A percentile compares a stretch with the other conserved stretches of the same genome.
Evolutionary conservation across 139 green algal genomes (phyloP).

Genomic region (Spirogloea muscicola): DNA sequence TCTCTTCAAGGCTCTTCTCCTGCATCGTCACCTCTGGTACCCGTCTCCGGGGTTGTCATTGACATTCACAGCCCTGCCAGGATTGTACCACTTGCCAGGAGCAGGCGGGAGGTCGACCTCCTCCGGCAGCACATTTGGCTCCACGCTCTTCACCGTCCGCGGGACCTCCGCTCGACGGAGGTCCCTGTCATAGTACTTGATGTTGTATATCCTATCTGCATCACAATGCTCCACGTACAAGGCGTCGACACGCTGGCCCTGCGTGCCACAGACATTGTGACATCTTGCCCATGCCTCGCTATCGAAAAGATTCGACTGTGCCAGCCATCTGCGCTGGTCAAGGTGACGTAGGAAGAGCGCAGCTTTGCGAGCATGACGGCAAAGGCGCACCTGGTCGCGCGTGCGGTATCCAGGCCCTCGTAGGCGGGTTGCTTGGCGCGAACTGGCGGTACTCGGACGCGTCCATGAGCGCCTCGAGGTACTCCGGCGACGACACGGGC

Average conservation of each 20-base stretch:
- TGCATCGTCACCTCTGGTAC: neutral
- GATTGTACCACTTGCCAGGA: neutral
- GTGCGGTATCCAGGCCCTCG: neutral
- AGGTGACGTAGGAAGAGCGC: too few relatives aligned
- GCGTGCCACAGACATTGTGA: too few relatives aligned
- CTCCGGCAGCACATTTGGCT: neutral
- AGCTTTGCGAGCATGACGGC: too few relatives aligned
- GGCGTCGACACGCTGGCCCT: too few relatives aligned
- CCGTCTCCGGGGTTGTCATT: neutral
- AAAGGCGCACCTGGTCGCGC: too few relatives aligned
- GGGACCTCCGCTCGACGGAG: neutral
- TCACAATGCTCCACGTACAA: too few relatives aligned
- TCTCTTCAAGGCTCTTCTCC: too few relatives aligned
- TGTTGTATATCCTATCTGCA: neutral
- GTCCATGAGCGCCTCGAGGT: neutral
- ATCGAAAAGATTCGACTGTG: too few relatives aligned
- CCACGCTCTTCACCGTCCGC: neutral
- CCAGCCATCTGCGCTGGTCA: too few relatives aligned
- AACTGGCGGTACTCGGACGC: neutral
- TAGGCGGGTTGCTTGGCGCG: neutral
- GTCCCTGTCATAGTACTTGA: slow-evolving; percentile 3
- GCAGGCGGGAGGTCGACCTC: neutral
- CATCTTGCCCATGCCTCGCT: too few relatives aligned
- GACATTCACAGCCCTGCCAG: neutral
- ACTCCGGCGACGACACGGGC: neutral